Evolutionary conservation across 2,329 filamentous ascomycete species (phyloP).

Genomic region (Colletotrichum siamense): DNA sequence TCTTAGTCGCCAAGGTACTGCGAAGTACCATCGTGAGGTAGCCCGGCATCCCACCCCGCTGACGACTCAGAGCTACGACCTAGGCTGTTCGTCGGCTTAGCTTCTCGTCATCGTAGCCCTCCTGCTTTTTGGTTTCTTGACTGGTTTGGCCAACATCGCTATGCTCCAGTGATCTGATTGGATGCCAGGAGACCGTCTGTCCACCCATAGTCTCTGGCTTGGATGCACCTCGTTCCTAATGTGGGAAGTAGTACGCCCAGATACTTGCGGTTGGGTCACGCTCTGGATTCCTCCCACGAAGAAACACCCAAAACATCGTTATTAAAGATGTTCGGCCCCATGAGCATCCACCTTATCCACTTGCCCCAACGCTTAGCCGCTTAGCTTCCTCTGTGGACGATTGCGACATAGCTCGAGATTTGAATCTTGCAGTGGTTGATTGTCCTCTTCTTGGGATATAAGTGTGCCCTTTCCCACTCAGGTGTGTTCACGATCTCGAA

Average conservation of each 20-base stretch:
- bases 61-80: constrained; percentile 3
- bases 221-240: constrained; percentile 19
- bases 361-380: constrained; percentile 12
- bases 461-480: neutral
- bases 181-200: neutral
- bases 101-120: neutral
- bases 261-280: constrained; percentile 15
- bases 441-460: constrained; percentile 3
- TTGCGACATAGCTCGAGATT: constrained; percentile 19
- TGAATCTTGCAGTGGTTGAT: neutral
- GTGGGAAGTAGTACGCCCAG: constrained; percentile 10
- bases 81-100: constrained; percentile 4
- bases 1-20: constrained; percentile 7
- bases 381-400: constrained; percentile 6
- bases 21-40: constrained; percentile 2
- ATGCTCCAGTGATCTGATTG: constrained; percentile 2
- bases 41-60: constrained; percentile 5
- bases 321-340: constrained; percentile 12
- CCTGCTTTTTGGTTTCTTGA: constrained; percentile 11
- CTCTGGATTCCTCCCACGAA: constrained; percentile 13
- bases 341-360: constrained; percentile 16
- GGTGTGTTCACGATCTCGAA: neutral
- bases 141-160: constrained; percentile 11
- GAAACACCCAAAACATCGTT: constrained; percentile 6
- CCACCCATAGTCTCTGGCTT: constrained; percentile 7